Percentiles rank a stretch among this genome's conserved stretches.
phyloP scores from a whole-genome alignment of 306 rosid genomes.

The Cucurbita pepo region DNA sequence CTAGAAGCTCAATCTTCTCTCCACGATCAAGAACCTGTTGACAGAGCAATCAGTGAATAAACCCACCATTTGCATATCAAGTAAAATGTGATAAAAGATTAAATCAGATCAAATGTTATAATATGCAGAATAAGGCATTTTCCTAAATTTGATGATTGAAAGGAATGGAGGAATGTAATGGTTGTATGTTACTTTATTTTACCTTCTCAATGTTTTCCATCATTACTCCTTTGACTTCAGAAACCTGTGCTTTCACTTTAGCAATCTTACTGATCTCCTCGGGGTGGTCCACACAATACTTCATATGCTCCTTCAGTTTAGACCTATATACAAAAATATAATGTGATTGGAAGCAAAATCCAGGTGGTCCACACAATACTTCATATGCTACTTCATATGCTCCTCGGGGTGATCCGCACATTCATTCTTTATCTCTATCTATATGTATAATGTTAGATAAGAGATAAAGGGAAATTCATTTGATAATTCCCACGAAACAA shows the following conservation, averaged over 20 bases:
- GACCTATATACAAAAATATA: conserved; percentile 24
- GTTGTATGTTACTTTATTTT: neutral
- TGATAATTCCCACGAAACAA: neutral
- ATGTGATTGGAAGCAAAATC: conserved; percentile 1
- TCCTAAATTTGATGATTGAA: neutral
- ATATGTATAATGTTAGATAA: neutral
- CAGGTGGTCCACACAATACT: neutral
- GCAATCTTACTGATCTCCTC: conserved; percentile 81
- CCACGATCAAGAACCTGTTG: conserved; percentile 89
- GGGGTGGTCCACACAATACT: conserved; percentile 72
- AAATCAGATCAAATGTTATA: neutral
- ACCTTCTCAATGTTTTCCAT: conserved; percentile 95
- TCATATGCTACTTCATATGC: no score
- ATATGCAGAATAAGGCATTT: neutral
- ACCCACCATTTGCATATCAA: neutral
- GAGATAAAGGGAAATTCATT: neutral
- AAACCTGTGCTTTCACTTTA: conserved; percentile 86
- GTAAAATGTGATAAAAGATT: neutral
- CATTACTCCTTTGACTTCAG: conserved; percentile 93
- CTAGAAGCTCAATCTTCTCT: conserved; percentile 80
- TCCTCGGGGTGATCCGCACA: no score
- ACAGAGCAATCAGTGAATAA: conserved; percentile 7
- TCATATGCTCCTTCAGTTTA: conserved; percentile 90
- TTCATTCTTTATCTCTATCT: neutral
- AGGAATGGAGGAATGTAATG: neutral